Base-by-base conservation (phyloP, 148 eudicot genomes). In the Vaccinium macrocarpon region DNA sequence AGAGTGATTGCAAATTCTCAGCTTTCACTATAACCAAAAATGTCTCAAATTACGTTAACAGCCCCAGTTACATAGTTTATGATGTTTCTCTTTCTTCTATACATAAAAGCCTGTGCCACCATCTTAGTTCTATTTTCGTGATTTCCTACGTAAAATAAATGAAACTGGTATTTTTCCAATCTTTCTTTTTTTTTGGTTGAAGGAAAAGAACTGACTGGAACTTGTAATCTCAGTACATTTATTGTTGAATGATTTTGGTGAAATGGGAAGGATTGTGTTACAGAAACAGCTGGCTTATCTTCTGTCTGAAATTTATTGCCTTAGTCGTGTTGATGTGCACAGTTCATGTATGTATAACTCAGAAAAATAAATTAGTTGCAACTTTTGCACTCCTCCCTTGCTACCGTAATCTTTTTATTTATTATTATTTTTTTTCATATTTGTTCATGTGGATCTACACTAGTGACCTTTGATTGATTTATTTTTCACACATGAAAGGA, bases 11-110 rank as follows among this genome's bases (percentile, higher is more conserved):
- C 25, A 59, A 19, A 21, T 46, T 75, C 5, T 82, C 88, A 83
- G 86, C 89, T 87, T 89, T 87, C 81, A 87, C 91, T 83, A 79
- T 78, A 77, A 48, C 87, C 62, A 72, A 29, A 68, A 14, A 73
- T 50, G 84, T 32, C 84, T 82, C 55, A 19, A 72, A 55, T 29
- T 48, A 82, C 56, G 42, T 27, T 15, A 12, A 68, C 73, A 53
- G 16, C 19, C 19, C 23, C n/a, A 50, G 35, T 25, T 80, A 18
- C 50, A 0, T 53, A 18, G 81, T 14, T 29, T 75, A 57, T 35
- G 72, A 84, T 82, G 68, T 82, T 74, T 86, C 85, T 3, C 87
- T 83, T 82, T 84, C 57, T 78, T 80, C 21, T 32, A 27, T 9
- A 25, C 46, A 27, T 11, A 29, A 81, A 62, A 38, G 74, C 56